Evolutionary conservation across 345 rosid genomes (phyloP).

Genomic region (Excoecaria cochinchinensis): DNA sequence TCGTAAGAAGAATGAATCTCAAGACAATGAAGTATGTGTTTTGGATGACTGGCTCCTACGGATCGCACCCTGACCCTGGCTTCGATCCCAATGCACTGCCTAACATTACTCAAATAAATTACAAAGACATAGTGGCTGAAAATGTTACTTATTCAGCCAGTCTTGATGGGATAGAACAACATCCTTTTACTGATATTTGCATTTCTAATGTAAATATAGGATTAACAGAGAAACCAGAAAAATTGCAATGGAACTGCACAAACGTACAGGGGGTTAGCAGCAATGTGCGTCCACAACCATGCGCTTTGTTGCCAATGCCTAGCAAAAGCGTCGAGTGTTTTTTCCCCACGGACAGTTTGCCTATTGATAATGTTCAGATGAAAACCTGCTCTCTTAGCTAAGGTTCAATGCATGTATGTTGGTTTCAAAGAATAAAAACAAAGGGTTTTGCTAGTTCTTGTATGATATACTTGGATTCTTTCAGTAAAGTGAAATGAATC

Average conservation of each 20-base stretch:
- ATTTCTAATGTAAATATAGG: constrained; percentile 57
- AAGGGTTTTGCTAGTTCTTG: too few relatives aligned
- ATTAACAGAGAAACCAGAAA: constrained; percentile 38
- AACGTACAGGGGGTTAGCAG: constrained; percentile 53
- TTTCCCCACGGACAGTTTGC: constrained; percentile 53
- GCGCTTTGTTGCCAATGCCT: constrained; percentile 54
- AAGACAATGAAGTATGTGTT: constrained; percentile 73
- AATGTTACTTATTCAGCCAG: constrained; percentile 57
- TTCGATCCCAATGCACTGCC: constrained; percentile 71
- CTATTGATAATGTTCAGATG: constrained; percentile 50
- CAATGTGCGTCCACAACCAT: constrained; percentile 52
- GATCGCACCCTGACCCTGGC: constrained; percentile 53
- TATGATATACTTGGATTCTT: too few relatives aligned
- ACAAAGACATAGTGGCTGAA: constrained; percentile 49
- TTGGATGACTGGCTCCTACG: constrained; percentile 71
- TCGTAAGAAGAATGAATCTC: constrained; percentile 44
- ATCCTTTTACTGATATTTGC: constrained; percentile 61
- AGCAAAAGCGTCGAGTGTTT: constrained; percentile 44
- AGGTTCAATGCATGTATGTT: too few relatives aligned
- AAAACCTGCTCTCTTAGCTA: constrained; percentile 35
- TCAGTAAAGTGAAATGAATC: too few relatives aligned
- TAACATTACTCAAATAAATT: constrained; percentile 49
- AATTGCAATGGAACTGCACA: constrained; percentile 69
- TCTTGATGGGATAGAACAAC: constrained; percentile 52
- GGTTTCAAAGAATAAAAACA: too few relatives aligned